Conservation (phyloP, 345 rosid genomes). For the Hypericum androsaemum region DNA sequence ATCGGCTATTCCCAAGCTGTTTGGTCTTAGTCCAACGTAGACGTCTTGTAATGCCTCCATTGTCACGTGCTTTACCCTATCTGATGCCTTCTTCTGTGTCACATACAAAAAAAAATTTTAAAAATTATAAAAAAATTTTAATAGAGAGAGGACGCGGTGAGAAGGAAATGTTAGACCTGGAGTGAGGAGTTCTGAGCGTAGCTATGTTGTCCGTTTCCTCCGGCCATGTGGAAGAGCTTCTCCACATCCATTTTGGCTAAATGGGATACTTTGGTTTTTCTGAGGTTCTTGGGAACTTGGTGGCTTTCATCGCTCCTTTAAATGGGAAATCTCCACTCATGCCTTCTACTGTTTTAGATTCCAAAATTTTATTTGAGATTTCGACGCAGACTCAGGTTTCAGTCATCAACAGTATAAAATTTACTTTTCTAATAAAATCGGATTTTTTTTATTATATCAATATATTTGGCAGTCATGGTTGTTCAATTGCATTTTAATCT, state of each 20-base stretch:
- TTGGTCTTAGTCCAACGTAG: conserved; percentile 23
- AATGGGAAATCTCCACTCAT: conserved; percentile 8
- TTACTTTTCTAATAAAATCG: no score
- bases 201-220: conserved; percentile 58
- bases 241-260: conserved; percentile 22
- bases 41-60: conserved; percentile 41
- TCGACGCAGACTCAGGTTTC: no score
- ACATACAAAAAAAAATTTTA: background rate
- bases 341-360: no score
- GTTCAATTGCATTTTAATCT: no score
- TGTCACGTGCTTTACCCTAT: conserved; percentile 54
- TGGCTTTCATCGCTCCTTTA: conserved; percentile 1
- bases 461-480: no score
- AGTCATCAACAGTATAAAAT: no score
- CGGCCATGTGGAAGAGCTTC: conserved; percentile 32
- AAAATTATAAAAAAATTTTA: no score
- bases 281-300: background rate
- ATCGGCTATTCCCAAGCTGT: conserved; percentile 41
- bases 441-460: no score
- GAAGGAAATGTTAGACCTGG: conserved; percentile 37
- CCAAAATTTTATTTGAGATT: no score
- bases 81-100: conserved; percentile 59
- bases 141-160: no score
- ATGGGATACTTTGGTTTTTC: no score
- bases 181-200: conserved; percentile 59